phyloP scores from a whole-genome alignment of 192 early-diverging fungal species.

The Entrophospora sp. region DNA sequence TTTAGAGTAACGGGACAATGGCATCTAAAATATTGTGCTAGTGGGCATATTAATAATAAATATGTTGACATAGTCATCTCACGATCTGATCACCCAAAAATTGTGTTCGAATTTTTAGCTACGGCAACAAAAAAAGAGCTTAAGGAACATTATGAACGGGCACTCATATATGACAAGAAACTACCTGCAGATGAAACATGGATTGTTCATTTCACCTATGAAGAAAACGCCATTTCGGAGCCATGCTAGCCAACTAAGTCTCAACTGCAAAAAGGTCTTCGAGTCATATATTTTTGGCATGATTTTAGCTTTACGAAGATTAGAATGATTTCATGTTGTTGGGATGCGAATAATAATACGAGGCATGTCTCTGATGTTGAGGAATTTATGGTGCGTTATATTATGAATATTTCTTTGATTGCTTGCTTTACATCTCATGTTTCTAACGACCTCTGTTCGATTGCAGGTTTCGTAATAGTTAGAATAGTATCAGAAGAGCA shows the following conservation, averaged over 20 bases:
- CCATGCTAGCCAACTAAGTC: constrained; percentile 13
- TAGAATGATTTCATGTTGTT: constrained; percentile 19
- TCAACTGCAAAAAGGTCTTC: constrained; percentile 9
- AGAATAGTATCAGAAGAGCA: background rate
- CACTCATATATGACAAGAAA: constrained; percentile 1
- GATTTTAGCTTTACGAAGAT: constrained; percentile 9
- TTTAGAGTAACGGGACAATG: constrained; percentile 23
- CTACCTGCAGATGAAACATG: constrained; percentile 18
- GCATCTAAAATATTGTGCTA: constrained; percentile 15
- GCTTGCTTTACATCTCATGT: constrained; percentile 14
- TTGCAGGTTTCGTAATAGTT: constrained; percentile 13
- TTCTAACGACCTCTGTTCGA: constrained; percentile 4
- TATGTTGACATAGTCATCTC: constrained; percentile 18
- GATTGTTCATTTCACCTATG: constrained; percentile 21
- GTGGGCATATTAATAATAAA: constrained; percentile 5
- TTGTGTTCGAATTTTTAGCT: constrained; percentile 19
- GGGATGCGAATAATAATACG: constrained; percentile 14
- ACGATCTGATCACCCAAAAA: constrained; percentile 12
- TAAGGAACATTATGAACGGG: constrained; percentile 17
- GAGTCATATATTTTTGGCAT: constrained; percentile 19
- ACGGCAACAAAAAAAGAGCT: constrained; percentile 21
- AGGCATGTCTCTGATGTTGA: constrained; percentile 13
- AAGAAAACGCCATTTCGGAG: background rate
- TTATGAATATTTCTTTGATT: constrained; percentile 18
- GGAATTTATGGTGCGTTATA: constrained; percentile 9